Base-by-base conservation (phyloP, 176 grass and related monocot genomes). In the Poa pratensis region DNA sequence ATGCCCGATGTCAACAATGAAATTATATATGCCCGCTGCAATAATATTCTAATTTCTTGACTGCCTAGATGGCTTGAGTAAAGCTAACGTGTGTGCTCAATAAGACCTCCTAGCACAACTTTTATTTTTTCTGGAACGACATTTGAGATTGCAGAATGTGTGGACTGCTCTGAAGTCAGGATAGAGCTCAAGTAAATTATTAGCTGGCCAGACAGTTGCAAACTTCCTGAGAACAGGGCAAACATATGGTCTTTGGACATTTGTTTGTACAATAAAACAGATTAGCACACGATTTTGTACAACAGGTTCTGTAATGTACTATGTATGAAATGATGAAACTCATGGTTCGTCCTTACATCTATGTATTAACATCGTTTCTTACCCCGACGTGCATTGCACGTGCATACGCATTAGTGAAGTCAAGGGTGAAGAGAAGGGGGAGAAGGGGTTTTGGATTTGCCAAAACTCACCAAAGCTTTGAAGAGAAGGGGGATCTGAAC, bases 51-150 rank as follows among this genome's bases (percentile, higher is more conserved):
- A 32, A 60, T 86, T 93, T 75, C 82, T 93, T 15, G 66, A 90
- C 32, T 71, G n/a, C 68, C 58, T 93, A 20, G 86, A 88, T 86
- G 61, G 61, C 79, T 93, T 6, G 85, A 90, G 52, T 81, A 86
- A 85, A 68, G 69, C 83, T 83, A 53, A 77, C 66, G 75, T 8
- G 5, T 1, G 63, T 93, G 37, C 82, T 93, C 9, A 34, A 57
- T 10, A 86, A 90, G 66, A 82, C 82, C 86, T 90, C 82, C 2
- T 83, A 80, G 9, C 74, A 86, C 20, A 83, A 88, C 11, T 66
- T 86, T 14, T 51, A 6, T 30, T 93, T 90, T 30, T 46, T 90
- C 24, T 93, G 91, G 86, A 84, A 85, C 57, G 3, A 83, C 80
- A 18, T 67, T 80, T 45, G 87, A 93, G 48, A 83, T 93, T 24